Evolutionary conservation across 2,329 filamentous ascomycete genomes (phyloP), one percentile per base, ranked within the genome.

Genomic region (Westerdykella sp.): DNA sequence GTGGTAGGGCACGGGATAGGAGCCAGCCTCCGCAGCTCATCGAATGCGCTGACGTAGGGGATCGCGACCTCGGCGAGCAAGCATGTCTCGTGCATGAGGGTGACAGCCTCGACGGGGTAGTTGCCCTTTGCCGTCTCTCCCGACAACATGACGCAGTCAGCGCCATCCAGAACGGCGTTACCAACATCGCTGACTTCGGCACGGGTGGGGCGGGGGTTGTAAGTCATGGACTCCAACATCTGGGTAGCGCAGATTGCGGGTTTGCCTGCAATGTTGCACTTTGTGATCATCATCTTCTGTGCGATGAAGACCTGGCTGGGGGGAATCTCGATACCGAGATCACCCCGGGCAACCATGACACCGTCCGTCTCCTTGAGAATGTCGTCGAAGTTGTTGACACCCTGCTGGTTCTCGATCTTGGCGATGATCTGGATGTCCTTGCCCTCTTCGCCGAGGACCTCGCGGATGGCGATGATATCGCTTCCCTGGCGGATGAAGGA

Each of bases 221-320:
- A 96, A 72, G 95, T 98, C 93, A 98, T 98, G 56, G 89, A 95
- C 81, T 98, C 93, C 58, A 98, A 81, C 93, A 98, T 98, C 78
- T 98, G 93, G 34, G 93, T 98, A 47, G 93, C 93, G 73, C 91
- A 97, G 69, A 98, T 96, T 70, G 91, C 90, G 57, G 93, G 93
- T 81, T 98, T 98, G 73, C 93, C 93, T 58, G 89, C 90, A 67
- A 96, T 83, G 79, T 98, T 98, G 83, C 93, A 98, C 84, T 97
- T 97, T 73, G 93, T 90, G 72, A 98, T 98, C 81, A 98, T 90
- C 87, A 98, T 98, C 85, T 98, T 98, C 79, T 98, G 93, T 44
- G 93, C 93, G 58, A 95, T 88, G 73, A 98, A 98, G 56, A 98
- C 93, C 79, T 98, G 93, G 53, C 91, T 88, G 49, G 93, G 91